These are phyloP conservation scores for Penicillium herquei DNA, from an alignment of 495 filamentous ascomycete genomes.

Conservation along the genomic window DNA sequence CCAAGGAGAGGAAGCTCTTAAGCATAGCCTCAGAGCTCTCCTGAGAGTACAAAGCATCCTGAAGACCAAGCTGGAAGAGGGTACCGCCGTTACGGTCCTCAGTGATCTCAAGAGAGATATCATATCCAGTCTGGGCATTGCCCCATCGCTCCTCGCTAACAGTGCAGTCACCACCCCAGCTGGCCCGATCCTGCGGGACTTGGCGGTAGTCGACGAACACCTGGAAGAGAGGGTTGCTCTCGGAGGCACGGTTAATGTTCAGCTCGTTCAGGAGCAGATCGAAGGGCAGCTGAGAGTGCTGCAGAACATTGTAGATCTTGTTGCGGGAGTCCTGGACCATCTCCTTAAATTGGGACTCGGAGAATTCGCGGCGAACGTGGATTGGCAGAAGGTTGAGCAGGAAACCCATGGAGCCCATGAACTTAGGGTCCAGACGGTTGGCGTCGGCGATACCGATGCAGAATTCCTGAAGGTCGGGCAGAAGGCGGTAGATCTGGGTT, in stretches of 20 bases:
- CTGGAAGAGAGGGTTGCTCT: conserved; percentile 38
- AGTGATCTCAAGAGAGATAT: conserved; percentile 8
- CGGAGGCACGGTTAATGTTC: conserved; percentile 27
- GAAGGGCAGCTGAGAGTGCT: conserved; percentile 35
- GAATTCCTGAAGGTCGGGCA: not conserved
- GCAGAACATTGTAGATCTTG: conserved; percentile 19
- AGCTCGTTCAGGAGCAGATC: conserved; percentile 41
- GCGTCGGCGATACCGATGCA: not conserved
- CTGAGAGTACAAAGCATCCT: too few species aligned
- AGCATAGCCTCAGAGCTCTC: too few species aligned
- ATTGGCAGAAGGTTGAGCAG: conserved; percentile 49
- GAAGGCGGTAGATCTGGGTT: not conserved
- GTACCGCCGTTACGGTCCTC: conserved; percentile 13
- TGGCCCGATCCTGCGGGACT: conserved; percentile 12
- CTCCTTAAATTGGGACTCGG: conserved; percentile 8
- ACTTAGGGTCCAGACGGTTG: not conserved
- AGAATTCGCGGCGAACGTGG: conserved; percentile 20
- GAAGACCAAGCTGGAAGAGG: too few species aligned
- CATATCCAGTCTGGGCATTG: not conserved
- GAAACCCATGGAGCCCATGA: conserved; percentile 31
- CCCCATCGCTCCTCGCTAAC: not conserved
- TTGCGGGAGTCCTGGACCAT: conserved; percentile 12
- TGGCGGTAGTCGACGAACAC: conserved; percentile 38
- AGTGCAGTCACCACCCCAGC: not conserved
- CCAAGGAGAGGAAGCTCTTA: too few species aligned